Base-by-base conservation (phyloP, 2,329 filamentous ascomycete species). In the Paracamarosporium sp. region DNA sequence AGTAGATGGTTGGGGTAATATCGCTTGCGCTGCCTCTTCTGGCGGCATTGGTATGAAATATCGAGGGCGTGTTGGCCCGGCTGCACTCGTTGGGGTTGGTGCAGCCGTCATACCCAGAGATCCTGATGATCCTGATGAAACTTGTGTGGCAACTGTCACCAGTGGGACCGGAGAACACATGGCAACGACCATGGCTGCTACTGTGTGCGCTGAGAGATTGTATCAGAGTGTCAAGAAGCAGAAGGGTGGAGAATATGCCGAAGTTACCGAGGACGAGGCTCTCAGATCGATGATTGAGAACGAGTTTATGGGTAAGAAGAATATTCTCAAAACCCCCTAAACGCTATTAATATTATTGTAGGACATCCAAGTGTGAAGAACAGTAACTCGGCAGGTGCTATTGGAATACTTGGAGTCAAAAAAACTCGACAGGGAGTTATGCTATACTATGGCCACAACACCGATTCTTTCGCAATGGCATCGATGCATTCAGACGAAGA, bases 41-140 rank as follows among this genome's bases (percentile, higher is more conserved):
- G 95, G 95, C 5, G 95, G 95, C 1, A 99, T 99, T 73, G 94
- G 95, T 27, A 97, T 99, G 94, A 99, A 99, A 74, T 93, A 97
- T 76, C 87, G 88, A 59, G 96, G 95, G 5, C 90, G 95, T 33
- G 86, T 97, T 61, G 96, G 95, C 0, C 95, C 95, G 30, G 96
- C 95, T 31, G 95, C 95, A 20, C 84, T 99, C 15, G 91, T 98
- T 13, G 94, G 95, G 7, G 87, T 98, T 52, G 95, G 95, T 55
- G 94, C 93, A 20, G 90, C 92, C 33, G 90, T 99, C 27, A 86
- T 97, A n/a, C 94, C 94, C 1, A 81, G 83, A 25, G 87, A 93
- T 60, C 81, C 85, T 1, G 83, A 86, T 28, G 93, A 97, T 70
- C 80, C 85, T 6, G 87, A 91, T 2, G 81, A 83, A 44, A 84